Evolutionary conservation across 257 asterid species (phyloP), one percentile per base, ranked within the genome.

Genomic region (Penstemon eatonii): DNA sequence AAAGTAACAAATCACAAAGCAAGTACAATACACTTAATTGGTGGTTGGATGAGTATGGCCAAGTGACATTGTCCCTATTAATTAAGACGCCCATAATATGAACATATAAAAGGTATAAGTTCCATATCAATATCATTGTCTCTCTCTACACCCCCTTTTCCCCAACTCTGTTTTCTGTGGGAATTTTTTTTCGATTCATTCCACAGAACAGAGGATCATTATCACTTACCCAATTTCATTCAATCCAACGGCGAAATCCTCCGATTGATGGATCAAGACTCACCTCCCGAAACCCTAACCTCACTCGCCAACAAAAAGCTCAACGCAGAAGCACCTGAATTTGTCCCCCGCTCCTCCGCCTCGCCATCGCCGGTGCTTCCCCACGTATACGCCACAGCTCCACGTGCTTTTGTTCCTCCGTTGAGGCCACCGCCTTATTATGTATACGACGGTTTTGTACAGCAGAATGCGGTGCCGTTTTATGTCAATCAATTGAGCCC

Each of bases 241-340:
- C 70, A 37, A 61, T 18, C 64, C 59, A 55, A 8, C 49, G 39
- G 12, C 13, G 11, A 43, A 8, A 5, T n/a, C 53, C 44, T 8
- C 45, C 12, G 18, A 57, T 46, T 56, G 40, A 80, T 80, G 85
- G 85, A 80, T 80, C 85, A 74, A 18, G 80, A 67, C 47, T 75
- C 66, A 69, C 49, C 72, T 70, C 63, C 80, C 44, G 85, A 80
- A 56, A 73, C 85, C 81, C 76, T 77, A 66, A 56, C 73, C n/a
- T 62, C 75, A 11, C 41, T 75, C 69, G 54, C 50, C 72, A 77
- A 70, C 78, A 77, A 77, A 39, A 82, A 79, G 73, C 91, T 90
- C 66, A 87, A 56, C 62, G 62, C 62, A 4, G 15, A 56, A 56
- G 62, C 62, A 8, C 62, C 62, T 33, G 62, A 56, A 33, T 56